Evolutionary conservation across 2,329 filamentous ascomycete species (phyloP).

Genomic region (Neoascochyta sp.): DNA sequence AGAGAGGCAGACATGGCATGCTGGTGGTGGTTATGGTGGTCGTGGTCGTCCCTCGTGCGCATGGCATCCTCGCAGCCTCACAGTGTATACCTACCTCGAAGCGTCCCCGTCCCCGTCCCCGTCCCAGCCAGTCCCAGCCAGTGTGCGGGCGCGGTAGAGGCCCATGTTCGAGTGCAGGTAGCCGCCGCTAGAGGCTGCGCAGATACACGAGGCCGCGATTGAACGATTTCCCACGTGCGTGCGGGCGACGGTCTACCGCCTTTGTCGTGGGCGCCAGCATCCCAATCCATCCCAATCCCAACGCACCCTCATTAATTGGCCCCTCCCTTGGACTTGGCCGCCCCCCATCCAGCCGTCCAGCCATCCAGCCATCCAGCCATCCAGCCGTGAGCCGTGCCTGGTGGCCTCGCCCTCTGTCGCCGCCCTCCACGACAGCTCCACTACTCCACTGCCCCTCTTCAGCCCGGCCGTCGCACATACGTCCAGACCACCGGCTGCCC

Average conservation of each 20-base stretch:
- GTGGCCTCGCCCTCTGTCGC: constrained; percentile 16
- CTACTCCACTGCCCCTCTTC: too few species aligned
- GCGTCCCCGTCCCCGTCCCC: too few species aligned
- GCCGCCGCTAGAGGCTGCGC: constrained; percentile 34
- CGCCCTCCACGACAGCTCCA: constrained; percentile 19
- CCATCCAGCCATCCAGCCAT: too few species aligned
- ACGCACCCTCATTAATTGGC: constrained; percentile 34
- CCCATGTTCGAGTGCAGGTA: constrained; percentile 35
- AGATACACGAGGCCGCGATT: constrained; percentile 41
- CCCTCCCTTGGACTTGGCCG: constrained; percentile 17
- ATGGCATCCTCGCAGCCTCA: too few species aligned
- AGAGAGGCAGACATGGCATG: too few species aligned
- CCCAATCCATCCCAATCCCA: too few species aligned
- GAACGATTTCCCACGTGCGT: constrained; percentile 41
- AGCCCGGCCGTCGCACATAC: constrained; percentile 28
- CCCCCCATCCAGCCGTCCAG: too few species aligned
- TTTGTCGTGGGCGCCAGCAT: constrained; percentile 23
- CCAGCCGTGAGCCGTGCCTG: constrained; percentile 13
- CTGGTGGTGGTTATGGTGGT: too few species aligned
- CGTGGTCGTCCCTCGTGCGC: too few species aligned
- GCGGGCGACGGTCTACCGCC: too few species aligned
- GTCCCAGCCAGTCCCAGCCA: constrained; percentile 1
- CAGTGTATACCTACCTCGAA: too few species aligned
- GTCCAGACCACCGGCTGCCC: constrained; percentile 26
- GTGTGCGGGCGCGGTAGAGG: constrained; percentile 17